Percentiles rank a stretch among this genome's conserved stretches.
phyloP scores from a whole-genome alignment of 352 stramenopile genomes.

The Phytophthora gonapodyides region DNA sequence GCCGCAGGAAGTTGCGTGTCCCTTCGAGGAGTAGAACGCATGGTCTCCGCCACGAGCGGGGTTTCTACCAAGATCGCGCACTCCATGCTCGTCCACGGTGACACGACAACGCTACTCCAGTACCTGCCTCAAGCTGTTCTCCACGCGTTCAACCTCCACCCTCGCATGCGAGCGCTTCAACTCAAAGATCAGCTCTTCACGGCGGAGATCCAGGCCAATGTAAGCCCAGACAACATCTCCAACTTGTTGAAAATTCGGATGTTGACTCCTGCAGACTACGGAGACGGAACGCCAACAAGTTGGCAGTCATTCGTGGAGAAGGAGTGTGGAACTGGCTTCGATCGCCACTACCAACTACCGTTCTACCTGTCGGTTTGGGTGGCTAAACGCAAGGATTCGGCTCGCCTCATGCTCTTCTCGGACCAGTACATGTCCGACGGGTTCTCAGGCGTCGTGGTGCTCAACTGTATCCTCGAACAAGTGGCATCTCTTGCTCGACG shows the following conservation, averaged over 20 bases:
- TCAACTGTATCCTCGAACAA: slow-evolving; percentile 49
- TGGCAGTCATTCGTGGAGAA: slow-evolving; percentile 52
- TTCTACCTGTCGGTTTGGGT: slow-evolving; percentile 48
- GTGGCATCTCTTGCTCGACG: slow-evolving; percentile 28
- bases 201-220: slow-evolving; percentile 43
- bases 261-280: slow-evolving; percentile 30
- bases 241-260: slow-evolving; percentile 27
- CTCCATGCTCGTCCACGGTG: slow-evolving; percentile 37
- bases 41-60: slow-evolving; percentile 33
- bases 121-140: slow-evolving; percentile 39
- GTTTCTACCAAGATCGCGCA: slow-evolving; percentile 42
- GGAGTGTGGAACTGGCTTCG: slow-evolving; percentile 46
- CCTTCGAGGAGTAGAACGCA: slow-evolving; percentile 48
- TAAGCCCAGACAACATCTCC: slow-evolving; percentile 31
- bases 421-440: slow-evolving; percentile 57
- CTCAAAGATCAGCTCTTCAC: slow-evolving; percentile 37
- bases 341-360: slow-evolving; percentile 42
- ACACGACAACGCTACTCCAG: slow-evolving; percentile 28
- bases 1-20: slow-evolving; percentile 23
- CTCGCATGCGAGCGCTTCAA: slow-evolving; percentile 48
- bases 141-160: slow-evolving; percentile 52
- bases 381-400: slow-evolving; percentile 26
- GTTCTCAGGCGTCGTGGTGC: slow-evolving; percentile 39
- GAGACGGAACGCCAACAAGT: slow-evolving; percentile 31
- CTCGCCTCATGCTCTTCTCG: slow-evolving; percentile 47